Evolutionary conservation across 2,329 filamentous ascomycete genomes (phyloP).

Genomic region (Fusarium multiceps): DNA sequence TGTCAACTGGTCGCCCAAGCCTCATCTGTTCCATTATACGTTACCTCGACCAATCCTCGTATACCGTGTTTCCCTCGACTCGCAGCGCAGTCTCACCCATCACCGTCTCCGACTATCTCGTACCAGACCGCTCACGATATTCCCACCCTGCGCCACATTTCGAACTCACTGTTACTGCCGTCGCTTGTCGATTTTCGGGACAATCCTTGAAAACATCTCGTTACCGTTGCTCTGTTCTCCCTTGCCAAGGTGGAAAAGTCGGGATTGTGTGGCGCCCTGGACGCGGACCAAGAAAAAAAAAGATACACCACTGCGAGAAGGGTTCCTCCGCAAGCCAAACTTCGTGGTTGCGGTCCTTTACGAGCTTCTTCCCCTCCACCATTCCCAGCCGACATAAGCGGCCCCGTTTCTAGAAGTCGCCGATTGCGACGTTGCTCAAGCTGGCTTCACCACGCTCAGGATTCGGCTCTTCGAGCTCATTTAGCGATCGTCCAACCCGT

Average conservation of each 20-base stretch:
- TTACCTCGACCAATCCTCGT: slow-evolving; percentile 18
- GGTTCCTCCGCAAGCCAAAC: slow-evolving; percentile 13
- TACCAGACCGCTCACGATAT: slow-evolving; percentile 23
- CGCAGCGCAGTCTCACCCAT: slow-evolving; percentile 6
- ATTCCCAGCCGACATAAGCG: slow-evolving; percentile 20
- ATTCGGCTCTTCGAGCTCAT: slow-evolving; percentile 66
- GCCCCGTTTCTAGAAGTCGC: slow-evolving; percentile 36
- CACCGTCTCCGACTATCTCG: slow-evolving; percentile 9
- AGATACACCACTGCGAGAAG: slow-evolving; percentile 4
- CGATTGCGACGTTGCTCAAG: slow-evolving; percentile 49
- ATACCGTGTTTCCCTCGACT: slow-evolving; percentile 12
- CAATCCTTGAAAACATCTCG: slow-evolving; percentile 10
- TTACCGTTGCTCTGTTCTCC: slow-evolving; percentile 7
- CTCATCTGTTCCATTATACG: slow-evolving; percentile 4
- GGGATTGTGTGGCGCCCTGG: slow-evolving; percentile 27
- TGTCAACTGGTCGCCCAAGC: slow-evolving; percentile 8
- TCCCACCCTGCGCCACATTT: slow-evolving; percentile 35
- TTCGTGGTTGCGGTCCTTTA: slow-evolving; percentile 27
- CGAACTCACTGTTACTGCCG: slow-evolving; percentile 6
- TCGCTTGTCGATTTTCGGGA: slow-evolving; percentile 11
- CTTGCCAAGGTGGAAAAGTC: slow-evolving; percentile 40
- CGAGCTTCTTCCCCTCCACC: slow-evolving; percentile 11
- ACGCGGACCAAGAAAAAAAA: slow-evolving; percentile 3
- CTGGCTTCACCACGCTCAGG: slow-evolving; percentile 64
- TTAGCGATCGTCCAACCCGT: slow-evolving; percentile 60